phyloP scores from a whole-genome alignment of 2,329 filamentous ascomycete species.

The Pseudophaeomoniella oleicola region DNA sequence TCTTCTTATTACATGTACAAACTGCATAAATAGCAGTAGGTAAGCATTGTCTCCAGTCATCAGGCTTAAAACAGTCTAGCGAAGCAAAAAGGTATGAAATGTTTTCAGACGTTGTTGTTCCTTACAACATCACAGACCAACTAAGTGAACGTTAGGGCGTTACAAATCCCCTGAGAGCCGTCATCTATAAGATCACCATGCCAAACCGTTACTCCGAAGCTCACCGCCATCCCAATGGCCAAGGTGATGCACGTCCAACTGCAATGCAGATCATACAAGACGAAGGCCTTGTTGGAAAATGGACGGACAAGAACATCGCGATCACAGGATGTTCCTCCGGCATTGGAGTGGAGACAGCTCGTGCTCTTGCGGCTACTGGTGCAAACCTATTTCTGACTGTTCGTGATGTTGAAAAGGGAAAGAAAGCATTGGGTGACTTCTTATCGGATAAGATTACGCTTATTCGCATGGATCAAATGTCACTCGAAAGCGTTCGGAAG shows the following conservation, averaged over 20 bases:
- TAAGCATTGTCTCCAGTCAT: too few relatives aligned
- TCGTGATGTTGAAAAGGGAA: conserved; percentile 26
- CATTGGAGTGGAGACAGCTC: conserved; percentile 29
- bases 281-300: conserved; percentile 8
- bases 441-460: conserved; percentile 18
- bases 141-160: too few relatives aligned
- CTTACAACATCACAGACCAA: too few relatives aligned
- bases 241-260: conserved; percentile 14
- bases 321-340: conserved; percentile 30
- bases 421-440: conserved; percentile 18
- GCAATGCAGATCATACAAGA: conserved; percentile 13
- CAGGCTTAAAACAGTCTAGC: too few relatives aligned
- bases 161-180: too few relatives aligned
- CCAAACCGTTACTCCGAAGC: conserved; percentile 7
- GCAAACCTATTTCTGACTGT: conserved; percentile 30
- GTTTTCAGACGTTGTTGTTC: too few relatives aligned
- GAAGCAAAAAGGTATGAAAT: too few relatives aligned
- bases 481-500: conserved; percentile 18
- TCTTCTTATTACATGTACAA: too few relatives aligned
- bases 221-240: conserved; percentile 10
- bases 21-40: too few relatives aligned
- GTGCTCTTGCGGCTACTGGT: conserved; percentile 29
- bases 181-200: too few relatives aligned
- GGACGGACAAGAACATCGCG: conserved; percentile 21
- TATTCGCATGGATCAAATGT: conserved; percentile 17